Base-by-base conservation (phyloP, 1,284 basidiomycete species). In the Sanghuangporus baumii region DNA sequence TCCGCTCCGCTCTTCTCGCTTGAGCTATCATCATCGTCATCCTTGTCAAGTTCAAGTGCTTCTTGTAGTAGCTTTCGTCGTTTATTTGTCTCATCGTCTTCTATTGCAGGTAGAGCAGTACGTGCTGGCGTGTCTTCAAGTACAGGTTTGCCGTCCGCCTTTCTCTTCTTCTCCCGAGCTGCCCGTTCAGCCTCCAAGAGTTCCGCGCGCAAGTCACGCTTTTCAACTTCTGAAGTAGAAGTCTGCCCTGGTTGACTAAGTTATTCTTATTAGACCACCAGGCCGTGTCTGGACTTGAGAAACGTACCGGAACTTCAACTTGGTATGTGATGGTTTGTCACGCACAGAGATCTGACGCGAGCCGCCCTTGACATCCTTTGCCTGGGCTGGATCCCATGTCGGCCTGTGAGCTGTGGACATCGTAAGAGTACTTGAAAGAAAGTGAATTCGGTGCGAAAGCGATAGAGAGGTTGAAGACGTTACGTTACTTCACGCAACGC, bases 321-420 rank as follows among this genome's bases (percentile, higher is more conserved):
- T 96, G 1, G 94, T 98, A 74, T 97, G 92, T 3, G 92, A 82
- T 3, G 95, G 92, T 81, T 96, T 90, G 72, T 96, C 93, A 63
- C 91, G 85, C 71, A 91, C 89, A 14, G 93, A 94, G 76, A 89
- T 91, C 73, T 94, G 92, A 66, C 91, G 86, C 54, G 93, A 94
- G 61, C 91, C 93, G 11, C 89, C 89, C 73, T 93, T 94, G 68
- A 89, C 86, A 72, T 91, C 89, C 69, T 84, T 85, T n/a, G 89
- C 90, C 72, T 93, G 90, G 0, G 90, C 90, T 2, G 90, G 91
- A 67, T 93, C 90, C 91, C 91, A 93, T 86, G 91, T 93, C 69
- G 91, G 91, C 76, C 91, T 86, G 74, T 92, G 91, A 31, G 90
- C 90, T 79, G 90, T 93, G 60, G 90, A 93, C 90, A 92, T 90